Percentiles rank a stretch among this genome's conserved stretches.
Conservation (phyloP, 805 yeast species). For the Lachancea dasiensis region DNA sequence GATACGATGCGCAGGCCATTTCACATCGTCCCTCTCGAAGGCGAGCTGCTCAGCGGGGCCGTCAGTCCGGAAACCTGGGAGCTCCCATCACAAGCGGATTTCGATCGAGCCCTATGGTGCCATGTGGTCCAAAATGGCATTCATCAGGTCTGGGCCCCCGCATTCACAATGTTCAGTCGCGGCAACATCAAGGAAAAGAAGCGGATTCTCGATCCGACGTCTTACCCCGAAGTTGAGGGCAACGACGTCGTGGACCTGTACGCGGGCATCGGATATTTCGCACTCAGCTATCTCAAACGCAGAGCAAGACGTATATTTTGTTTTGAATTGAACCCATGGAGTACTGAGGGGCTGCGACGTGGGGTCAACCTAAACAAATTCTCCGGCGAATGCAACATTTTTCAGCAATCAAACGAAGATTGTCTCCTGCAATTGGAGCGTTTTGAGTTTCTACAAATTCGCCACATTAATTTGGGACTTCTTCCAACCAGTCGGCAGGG, state of each 20-base stretch:
- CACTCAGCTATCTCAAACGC: slow-evolving; percentile 55
- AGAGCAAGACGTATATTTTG: slow-evolving; percentile 53
- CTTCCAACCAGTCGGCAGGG: slow-evolving; percentile 64
- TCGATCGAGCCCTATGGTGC: slow-evolving; percentile 65
- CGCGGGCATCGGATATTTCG: slow-evolving; percentile 83
- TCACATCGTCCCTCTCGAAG: slow-evolving; percentile 52
- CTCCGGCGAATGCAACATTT: slow-evolving; percentile 37
- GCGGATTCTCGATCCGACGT: slow-evolving; percentile 42
- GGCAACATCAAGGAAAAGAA: slow-evolving; percentile 82
- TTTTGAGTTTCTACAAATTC: slow-evolving; percentile 15
- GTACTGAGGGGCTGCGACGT: slow-evolving; percentile 59
- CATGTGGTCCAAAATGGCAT: slow-evolving; percentile 64
- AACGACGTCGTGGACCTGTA: slow-evolving; percentile 61
- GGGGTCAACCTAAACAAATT: slow-evolving; percentile 46
- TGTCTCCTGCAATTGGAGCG: slow-evolving; percentile 39
- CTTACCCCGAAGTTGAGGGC: slow-evolving; percentile 33
- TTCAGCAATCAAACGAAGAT: slow-evolving; percentile 55
- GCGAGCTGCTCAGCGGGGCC: slow-evolving; percentile 55
- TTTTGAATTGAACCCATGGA: slow-evolving; percentile 87
- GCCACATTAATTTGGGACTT: slow-evolving; percentile 72
- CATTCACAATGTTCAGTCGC: slow-evolving; percentile 79
- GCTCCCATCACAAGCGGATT: slow-evolving; percentile 40
- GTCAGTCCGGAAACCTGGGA: slow-evolving; percentile 20
- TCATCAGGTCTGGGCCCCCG: slow-evolving; percentile 77
- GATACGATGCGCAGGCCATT: slow-evolving; percentile 63